Conservation (phyloP, 2,329 filamentous ascomycete genomes). For the Acarospora socialis region DNA sequence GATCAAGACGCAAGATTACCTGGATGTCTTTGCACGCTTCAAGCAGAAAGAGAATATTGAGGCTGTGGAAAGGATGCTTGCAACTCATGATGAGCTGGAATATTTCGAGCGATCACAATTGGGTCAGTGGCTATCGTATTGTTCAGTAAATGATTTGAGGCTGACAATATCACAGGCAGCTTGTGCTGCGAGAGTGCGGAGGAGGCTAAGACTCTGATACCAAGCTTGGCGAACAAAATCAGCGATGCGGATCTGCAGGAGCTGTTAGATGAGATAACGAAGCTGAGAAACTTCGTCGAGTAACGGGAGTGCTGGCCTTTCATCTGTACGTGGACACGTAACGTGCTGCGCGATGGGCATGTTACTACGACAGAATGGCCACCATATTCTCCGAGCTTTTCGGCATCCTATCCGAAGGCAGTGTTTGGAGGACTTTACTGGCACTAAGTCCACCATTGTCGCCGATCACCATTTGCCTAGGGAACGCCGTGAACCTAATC, state of each 20-base stretch:
- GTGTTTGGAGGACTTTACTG: too few relatives aligned
- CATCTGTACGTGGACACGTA: too few relatives aligned
- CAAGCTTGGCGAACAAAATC: constrained; percentile 78
- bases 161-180: constrained; percentile 45
- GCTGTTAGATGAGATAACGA: constrained; percentile 78
- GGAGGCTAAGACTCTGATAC: constrained; percentile 92
- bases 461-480: too few relatives aligned
- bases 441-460: too few relatives aligned
- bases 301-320: constrained; percentile 5
- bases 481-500: too few relatives aligned
- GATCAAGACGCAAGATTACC: constrained; percentile 77
- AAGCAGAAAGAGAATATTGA: constrained; percentile 90
- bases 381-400: too few relatives aligned
- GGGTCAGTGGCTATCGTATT: constrained; percentile 39
- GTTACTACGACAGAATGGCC: too few relatives aligned
- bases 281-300: constrained; percentile 39
- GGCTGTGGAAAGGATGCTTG: constrained; percentile 78
- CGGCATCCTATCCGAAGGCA: too few relatives aligned
- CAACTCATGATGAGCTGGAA: constrained; percentile 63
- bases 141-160: not conserved
- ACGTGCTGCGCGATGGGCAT: too few relatives aligned
- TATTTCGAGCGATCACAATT: constrained; percentile 90
- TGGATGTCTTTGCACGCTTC: constrained; percentile 90
- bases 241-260: constrained; percentile 76
- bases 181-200: constrained; percentile 86